Evolutionary conservation across 1,284 basidiomycete species (phyloP).

Genomic region (Papiliotrema laurentii): DNA sequence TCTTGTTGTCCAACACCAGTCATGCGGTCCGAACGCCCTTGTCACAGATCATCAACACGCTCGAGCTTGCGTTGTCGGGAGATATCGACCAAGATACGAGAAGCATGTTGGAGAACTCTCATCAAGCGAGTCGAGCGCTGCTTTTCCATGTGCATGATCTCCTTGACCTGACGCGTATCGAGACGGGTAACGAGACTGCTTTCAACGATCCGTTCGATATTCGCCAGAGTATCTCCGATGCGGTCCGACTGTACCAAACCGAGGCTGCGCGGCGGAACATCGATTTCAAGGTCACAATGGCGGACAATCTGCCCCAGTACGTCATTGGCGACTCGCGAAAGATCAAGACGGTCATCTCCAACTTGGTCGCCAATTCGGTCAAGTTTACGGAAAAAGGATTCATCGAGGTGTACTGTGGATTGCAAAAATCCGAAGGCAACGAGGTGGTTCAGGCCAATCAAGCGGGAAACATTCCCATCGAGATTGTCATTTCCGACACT

Average conservation of each 20-base stretch:
- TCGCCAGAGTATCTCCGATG: conserved; percentile 62
- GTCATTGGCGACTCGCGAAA: conserved; percentile 71
- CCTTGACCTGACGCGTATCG: conserved; percentile 74
- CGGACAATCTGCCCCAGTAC: conserved; percentile 54
- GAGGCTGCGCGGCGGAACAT: conserved; percentile 69
- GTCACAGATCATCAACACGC: conserved; percentile 58
- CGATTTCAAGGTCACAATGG: conserved; percentile 59
- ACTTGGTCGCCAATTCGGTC: conserved; percentile 78
- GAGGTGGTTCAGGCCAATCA: conserved; percentile 1
- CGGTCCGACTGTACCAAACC: conserved; percentile 56
- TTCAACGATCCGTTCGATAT: conserved; percentile 80
- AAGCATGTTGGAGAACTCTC: conserved; percentile 71
- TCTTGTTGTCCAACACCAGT: conserved; percentile 79
- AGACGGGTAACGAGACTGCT: conserved; percentile 72
- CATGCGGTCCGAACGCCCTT: conserved; percentile 63
- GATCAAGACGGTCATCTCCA: conserved; percentile 74
- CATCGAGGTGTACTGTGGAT: conserved; percentile 62
- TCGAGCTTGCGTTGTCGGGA: conserved; percentile 79
- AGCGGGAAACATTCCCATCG: conserved; percentile 54
- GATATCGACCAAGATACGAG: conserved; percentile 71
- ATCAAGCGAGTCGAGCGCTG: conserved; percentile 75
- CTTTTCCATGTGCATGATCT: conserved; percentile 83
- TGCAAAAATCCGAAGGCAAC: conserved; percentile 19
- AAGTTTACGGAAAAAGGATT: conserved; percentile 68
- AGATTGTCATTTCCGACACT: conserved; percentile 71